Evolutionary conservation across 306 rosid genomes (phyloP), one percentile per base, ranked within the genome.

Genomic region (Vigna reflexopilosa): DNA sequence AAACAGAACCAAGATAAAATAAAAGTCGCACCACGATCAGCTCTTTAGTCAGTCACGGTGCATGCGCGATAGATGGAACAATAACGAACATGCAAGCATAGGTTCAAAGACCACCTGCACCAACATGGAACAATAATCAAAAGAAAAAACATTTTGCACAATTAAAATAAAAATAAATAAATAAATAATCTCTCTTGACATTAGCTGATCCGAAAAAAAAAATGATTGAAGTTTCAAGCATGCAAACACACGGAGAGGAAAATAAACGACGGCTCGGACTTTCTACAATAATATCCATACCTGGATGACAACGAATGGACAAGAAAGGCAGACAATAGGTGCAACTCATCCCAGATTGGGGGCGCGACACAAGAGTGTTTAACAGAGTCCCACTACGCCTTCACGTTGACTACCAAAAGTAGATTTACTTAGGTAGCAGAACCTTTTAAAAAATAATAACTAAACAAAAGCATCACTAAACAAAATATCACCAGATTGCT

Each of bases 101-200:
- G 79, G 84, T 80, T 76, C 74, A 75, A 80, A 72, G 89, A 81
- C 81, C 89, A 47, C 87, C 83, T 83, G 75, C 75, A 67, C 83
- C 84, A 84, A 45, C 20, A 44, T 48, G 63, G 56, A 71, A 79
- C 63, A 82, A 67, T 51, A 75, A 86, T 82, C 78, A 82, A 86
- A 80, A 42, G 74, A 82, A 78, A 45, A 51, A 15, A 63, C 57
- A 72, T 67, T 50, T 51, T 70, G 76, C 5, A 72, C 75, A 78
- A 69, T 65, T 70, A 47, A 63, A 74, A 68, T 49, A 4, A 30
- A 42, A 30, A 80, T 54, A 42, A 44, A 74, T 63, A 57, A 76
- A 42, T 38, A 51, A 72, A 79, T 64, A 63, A 83, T 65, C 32
- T 64, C 17, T 15, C 15, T 36, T 40, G 73, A 34, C 36, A 73